A percentile compares a stretch with the other conserved stretches of the same genome.
Evolutionary conservation across 1,284 basidiomycete species (phyloP).

Genomic region (Leccinum subatratum): DNA sequence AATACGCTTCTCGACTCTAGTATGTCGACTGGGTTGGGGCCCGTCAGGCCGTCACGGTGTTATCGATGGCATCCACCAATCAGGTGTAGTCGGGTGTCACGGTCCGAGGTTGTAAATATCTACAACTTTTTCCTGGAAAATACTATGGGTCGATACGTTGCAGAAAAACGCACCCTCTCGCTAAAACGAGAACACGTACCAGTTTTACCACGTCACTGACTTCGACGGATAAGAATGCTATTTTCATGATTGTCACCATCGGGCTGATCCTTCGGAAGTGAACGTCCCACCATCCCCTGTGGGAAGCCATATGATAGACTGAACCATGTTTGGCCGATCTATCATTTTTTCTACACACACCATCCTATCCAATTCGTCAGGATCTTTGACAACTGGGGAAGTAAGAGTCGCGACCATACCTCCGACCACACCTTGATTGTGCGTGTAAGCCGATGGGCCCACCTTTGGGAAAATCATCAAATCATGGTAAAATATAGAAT

Average conservation of each 20-base stretch:
- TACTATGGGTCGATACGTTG: constrained; percentile 18
- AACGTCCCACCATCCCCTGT: constrained; percentile 50
- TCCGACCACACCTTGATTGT: constrained; percentile 76
- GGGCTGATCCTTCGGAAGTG: constrained; percentile 11
- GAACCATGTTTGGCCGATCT: constrained; percentile 54
- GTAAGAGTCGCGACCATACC: constrained; percentile 41
- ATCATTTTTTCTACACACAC: constrained; percentile 69
- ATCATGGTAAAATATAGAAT: not conserved
- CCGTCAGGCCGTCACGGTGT: constrained; percentile 57
- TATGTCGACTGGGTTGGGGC: too few species aligned
- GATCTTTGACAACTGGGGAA: constrained; percentile 6
- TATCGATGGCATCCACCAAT: constrained; percentile 64
- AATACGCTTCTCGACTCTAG: too few species aligned
- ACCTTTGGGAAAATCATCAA: not conserved
- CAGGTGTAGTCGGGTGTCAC: constrained; percentile 63
- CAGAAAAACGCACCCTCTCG: constrained; percentile 8
- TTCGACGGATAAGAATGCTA: constrained; percentile 58
- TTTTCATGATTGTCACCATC: constrained; percentile 16
- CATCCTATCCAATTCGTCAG: constrained; percentile 45
- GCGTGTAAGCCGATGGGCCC: constrained; percentile 48
- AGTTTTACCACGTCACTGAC: constrained; percentile 47
- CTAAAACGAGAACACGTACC: constrained; percentile 29
- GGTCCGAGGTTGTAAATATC: constrained; percentile 60
- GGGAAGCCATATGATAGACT: constrained; percentile 71
- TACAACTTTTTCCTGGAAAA: constrained; percentile 51